A percentile compares a stretch with the other conserved stretches of the same genome.
Conservation (phyloP, 805 yeast species). For the Yamadazyma endophytica region DNA sequence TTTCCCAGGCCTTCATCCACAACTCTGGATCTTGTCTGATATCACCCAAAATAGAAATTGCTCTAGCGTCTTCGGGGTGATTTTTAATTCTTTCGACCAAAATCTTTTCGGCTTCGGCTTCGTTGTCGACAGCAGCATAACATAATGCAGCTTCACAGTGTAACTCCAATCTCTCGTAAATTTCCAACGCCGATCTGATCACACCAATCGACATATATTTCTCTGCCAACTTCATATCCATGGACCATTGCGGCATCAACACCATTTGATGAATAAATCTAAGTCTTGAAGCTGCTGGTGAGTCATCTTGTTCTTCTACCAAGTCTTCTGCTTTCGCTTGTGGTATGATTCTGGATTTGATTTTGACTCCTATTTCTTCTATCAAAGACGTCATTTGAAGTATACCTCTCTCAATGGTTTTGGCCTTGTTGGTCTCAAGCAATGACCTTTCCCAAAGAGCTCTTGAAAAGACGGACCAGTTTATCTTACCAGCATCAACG, state of each 20-base stretch:
- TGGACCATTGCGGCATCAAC: slow-evolving; percentile 75
- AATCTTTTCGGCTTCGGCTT: slow-evolving; percentile 57
- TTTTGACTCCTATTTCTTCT: slow-evolving; percentile 76
- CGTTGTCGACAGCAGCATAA: slow-evolving; percentile 80
- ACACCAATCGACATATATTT: slow-evolving; percentile 82
- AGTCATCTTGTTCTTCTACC: slow-evolving; percentile 19
- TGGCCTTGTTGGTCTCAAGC: slow-evolving; percentile 72
- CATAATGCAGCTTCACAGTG: slow-evolving; percentile 86
- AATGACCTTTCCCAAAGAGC: slow-evolving; percentile 89
- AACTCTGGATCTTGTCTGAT: slow-evolving; percentile 66
- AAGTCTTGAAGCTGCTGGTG: slow-evolving; percentile 50
- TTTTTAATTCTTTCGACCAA: slow-evolving; percentile 48
- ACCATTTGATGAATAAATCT: slow-evolving; percentile 72
- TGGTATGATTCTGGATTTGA: slow-evolving; percentile 53
- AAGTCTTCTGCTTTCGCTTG: too few species aligned
- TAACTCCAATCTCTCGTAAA: slow-evolving; percentile 74
- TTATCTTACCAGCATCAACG: slow-evolving; percentile 35
- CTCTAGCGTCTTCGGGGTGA: slow-evolving; percentile 76
- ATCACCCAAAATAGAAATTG: slow-evolving; percentile 82
- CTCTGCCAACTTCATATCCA: slow-evolving; percentile 82
- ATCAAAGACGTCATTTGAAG: slow-evolving; percentile 89
- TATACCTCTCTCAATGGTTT: slow-evolving; percentile 91
- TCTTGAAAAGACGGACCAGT: slow-evolving; percentile 76
- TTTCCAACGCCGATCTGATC: slow-evolving; percentile 80
- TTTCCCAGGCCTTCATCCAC: slow-evolving; percentile 87